Conservation (phyloP, 2,329 filamentous ascomycete species). For the Fusarium avenaceum region DNA sequence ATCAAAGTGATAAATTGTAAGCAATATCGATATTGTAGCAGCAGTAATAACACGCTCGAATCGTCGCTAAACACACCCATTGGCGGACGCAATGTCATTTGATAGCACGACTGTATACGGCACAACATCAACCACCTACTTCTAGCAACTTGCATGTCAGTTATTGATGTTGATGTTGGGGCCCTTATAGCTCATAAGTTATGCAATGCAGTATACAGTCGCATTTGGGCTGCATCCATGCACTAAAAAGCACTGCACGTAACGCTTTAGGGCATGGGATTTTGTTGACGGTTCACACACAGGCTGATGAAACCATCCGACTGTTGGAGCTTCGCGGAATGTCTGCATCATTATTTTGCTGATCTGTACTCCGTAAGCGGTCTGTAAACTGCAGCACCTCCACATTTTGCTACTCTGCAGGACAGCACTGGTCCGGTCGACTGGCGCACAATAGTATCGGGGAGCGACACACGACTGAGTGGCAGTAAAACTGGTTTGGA, state of each 20-base stretch:
- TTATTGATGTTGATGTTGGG: conserved; percentile 26
- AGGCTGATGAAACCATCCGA: conserved; percentile 40
- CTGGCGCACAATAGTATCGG: conserved; percentile 22
- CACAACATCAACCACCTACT: conserved; percentile 17
- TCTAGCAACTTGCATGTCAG: conserved; percentile 43
- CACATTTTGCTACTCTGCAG: conserved; percentile 21
- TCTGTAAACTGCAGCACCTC: conserved; percentile 37
- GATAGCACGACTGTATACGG: neutral
- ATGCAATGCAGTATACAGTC: conserved; percentile 14
- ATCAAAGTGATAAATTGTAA: neutral
- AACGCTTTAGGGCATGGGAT: conserved; percentile 40
- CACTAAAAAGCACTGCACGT: conserved; percentile 41
- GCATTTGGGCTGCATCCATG: conserved; percentile 38
- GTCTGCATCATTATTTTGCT: conserved; percentile 36
- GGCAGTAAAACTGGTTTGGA: conserved; percentile 26
- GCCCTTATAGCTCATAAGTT: conserved; percentile 17
- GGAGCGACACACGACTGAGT: conserved; percentile 21
- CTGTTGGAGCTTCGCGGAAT: conserved; percentile 33
- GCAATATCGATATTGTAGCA: neutral
- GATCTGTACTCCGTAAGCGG: conserved; percentile 40
- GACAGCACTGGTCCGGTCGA: conserved; percentile 17
- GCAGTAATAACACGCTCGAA: neutral
- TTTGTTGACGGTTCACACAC: conserved; percentile 45
- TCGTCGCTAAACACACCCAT: conserved; percentile 16
- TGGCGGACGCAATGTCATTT: neutral